Evolutionary conservation across 2,329 filamentous ascomycete species (phyloP).

Genomic region (Aspergillus ruber): DNA sequence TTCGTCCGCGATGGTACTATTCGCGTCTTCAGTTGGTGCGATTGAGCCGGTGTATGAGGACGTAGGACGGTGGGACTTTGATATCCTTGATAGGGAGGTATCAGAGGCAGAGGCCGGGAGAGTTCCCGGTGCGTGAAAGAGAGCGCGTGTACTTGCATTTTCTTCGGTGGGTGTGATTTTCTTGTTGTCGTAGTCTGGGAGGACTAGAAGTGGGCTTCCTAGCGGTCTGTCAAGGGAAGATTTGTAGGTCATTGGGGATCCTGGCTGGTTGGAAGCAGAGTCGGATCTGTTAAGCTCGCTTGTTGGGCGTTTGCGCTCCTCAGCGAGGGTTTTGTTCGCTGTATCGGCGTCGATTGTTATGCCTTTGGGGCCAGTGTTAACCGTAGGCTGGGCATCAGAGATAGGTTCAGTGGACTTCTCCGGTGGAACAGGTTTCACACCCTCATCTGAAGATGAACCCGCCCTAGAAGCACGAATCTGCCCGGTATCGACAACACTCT

Average conservation of each 20-base stretch:
- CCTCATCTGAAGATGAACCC: constrained; percentile 1
- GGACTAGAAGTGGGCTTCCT: constrained; percentile 18
- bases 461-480: constrained; percentile 19
- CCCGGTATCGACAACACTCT: constrained; percentile 20
- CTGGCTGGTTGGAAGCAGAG: not conserved
- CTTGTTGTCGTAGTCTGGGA: constrained; percentile 23
- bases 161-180: constrained; percentile 17
- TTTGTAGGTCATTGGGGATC: not conserved
- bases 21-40: constrained; percentile 22
- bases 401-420: not conserved
- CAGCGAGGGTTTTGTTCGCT: not conserved
- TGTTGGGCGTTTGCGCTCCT: not conserved
- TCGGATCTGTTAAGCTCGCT: not conserved
- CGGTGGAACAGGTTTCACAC: not conserved
- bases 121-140: constrained; percentile 23
- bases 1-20: constrained; percentile 24
- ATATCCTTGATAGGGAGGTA: constrained; percentile 11
- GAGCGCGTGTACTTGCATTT: constrained; percentile 27
- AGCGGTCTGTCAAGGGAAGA: constrained; percentile 10
- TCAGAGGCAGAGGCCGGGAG: constrained; percentile 17
- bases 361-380: not conserved
- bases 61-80: constrained; percentile 12
- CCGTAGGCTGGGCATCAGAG: not conserved
- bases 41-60: constrained; percentile 21
- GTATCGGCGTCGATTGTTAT: not conserved